These are phyloP conservation scores for Beverwykella pulmonaria DNA, from an alignment of 495 filamentous ascomycete species.

Conservation along the genomic window DNA sequence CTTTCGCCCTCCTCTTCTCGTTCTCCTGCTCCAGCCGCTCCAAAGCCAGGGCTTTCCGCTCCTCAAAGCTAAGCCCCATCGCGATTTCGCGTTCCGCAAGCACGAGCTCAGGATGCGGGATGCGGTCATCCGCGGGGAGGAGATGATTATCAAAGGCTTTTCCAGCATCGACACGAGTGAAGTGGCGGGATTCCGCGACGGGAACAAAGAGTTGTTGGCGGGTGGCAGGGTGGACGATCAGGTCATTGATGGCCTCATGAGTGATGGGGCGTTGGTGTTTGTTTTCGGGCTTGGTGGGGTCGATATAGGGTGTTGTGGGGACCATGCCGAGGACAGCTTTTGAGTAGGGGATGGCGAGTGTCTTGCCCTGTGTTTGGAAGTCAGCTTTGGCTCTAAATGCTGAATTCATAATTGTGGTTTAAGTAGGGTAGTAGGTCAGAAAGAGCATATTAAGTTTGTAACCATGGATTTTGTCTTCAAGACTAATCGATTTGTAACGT, in stretches of 20 bases:
- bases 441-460: slow-evolving; percentile 53
- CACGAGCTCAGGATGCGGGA: slow-evolving; percentile 86
- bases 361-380: slow-evolving; percentile 64
- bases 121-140: slow-evolving; percentile 79
- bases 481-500: slow-evolving; percentile 90
- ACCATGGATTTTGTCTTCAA: slow-evolving; percentile 82
- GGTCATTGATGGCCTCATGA: slow-evolving; percentile 90
- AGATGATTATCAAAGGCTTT: slow-evolving; percentile 75
- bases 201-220: slow-evolving; percentile 86
- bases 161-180: slow-evolving; percentile 87
- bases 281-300: slow-evolving; percentile 19
- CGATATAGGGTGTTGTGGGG: slow-evolving; percentile 53
- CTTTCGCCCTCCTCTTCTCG: slow-evolving; percentile 44
- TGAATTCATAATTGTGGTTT: neutral
- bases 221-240: slow-evolving; percentile 79
- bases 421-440: slow-evolving; percentile 37
- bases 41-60: slow-evolving; percentile 48
- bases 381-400: slow-evolving; percentile 3
- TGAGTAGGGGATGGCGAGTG: slow-evolving; percentile 73
- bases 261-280: slow-evolving; percentile 38
- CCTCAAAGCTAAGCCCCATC: slow-evolving; percentile 42
- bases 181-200: slow-evolving; percentile 82
- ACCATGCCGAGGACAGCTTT: slow-evolving; percentile 80
- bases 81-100: slow-evolving; percentile 55
- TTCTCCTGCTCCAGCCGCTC: slow-evolving; percentile 51